phyloP scores from a whole-genome alignment of 768 basidiomycete species.

The Chalciporus sphaerocephalus region DNA sequence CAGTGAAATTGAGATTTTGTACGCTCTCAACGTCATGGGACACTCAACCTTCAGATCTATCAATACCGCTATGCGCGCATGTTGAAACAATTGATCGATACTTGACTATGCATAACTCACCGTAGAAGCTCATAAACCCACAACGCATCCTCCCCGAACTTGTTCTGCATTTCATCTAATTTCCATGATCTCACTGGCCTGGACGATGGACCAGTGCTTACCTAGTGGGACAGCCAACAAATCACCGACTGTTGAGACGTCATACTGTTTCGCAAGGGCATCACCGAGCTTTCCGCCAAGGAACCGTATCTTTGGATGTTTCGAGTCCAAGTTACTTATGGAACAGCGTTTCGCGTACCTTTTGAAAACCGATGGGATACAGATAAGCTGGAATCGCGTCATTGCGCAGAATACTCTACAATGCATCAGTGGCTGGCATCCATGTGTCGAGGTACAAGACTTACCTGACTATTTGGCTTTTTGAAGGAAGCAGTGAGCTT shows the following conservation, averaged over 20 bases:
- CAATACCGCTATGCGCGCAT: constrained; percentile 62
- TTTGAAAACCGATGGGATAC: constrained; percentile 81
- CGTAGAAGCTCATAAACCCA: constrained; percentile 93
- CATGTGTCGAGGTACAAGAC: constrained; percentile 1
- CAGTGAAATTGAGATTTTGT: not conserved
- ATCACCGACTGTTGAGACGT: constrained; percentile 86
- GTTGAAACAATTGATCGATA: not conserved
- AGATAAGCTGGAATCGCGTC: constrained; percentile 82
- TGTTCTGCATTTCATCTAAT: constrained; percentile 71
- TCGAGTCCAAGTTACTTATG: constrained; percentile 4
- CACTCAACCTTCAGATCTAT: constrained; percentile 73
- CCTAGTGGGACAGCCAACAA: constrained; percentile 63
- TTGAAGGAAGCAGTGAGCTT: constrained; percentile 87
- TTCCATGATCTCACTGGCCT: not conserved
- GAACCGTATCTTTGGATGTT: constrained; percentile 68
- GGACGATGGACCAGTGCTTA: constrained; percentile 20
- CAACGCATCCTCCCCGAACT: constrained; percentile 75
- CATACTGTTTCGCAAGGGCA: constrained; percentile 82
- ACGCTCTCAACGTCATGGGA: not conserved
- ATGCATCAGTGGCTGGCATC: constrained; percentile 1
- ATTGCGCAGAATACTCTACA: constrained; percentile 79
- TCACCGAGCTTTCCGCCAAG: constrained; percentile 93
- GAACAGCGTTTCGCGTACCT: constrained; percentile 40
- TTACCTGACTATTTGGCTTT: constrained; percentile 84
- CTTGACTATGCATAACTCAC: constrained; percentile 36